Base-by-base conservation (phyloP, 176 grass and related monocot genomes). In the Guadua angustifolia region DNA sequence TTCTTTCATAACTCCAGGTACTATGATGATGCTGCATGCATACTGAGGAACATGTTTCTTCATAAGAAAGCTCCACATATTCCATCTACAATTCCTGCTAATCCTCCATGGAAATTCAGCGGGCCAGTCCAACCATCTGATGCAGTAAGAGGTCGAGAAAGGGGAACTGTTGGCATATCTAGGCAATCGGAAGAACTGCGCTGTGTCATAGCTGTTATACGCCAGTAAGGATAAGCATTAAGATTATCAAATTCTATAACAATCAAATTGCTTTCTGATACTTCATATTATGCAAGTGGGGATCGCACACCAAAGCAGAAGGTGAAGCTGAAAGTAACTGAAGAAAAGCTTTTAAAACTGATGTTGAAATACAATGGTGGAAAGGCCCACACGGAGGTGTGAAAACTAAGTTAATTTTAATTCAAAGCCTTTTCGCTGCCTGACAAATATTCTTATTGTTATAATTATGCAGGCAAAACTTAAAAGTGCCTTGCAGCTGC, bases 291-390 rank as follows among this genome's bases (percentile, higher is more conserved):
- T 81, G 33, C 64, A 82, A 97, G 95, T 87, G 95, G 95, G 59
- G 95, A 97, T 86, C 92, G 95, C 75, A 97, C 92, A 75, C 95
- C 95, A 79, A 97, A 97, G 89, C 95, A 97, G 77, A 97, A 97
- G 71, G 95, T 97, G 61, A 97, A 97, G 72, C 84, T 97, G 82
- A 97, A 94, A 78, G 90, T 94, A 79, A 97, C 88, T 24, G 92
- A 97, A 90, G 95, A 97, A 84, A 97, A 93, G 70, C 88, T 97
- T 77, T 83, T 97, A 55, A 94, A 97, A 88, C 87, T 97, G 82
- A 93, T 97, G 90, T 72, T 97, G 71, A 97, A 97, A 87, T 97
- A 97, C 82, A 97, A 97, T 85, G 87, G 88, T n/a, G 95, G 92
- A 85, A 97, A 93, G 74, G 43, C 95, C 70, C 90, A 81, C 49